A percentile compares a stretch with the other conserved stretches of the same genome.
These are phyloP conservation scores for Plasmodium gaboni DNA, from an alignment of 169 alveolate genomes.

Conservation along the genomic window DNA sequence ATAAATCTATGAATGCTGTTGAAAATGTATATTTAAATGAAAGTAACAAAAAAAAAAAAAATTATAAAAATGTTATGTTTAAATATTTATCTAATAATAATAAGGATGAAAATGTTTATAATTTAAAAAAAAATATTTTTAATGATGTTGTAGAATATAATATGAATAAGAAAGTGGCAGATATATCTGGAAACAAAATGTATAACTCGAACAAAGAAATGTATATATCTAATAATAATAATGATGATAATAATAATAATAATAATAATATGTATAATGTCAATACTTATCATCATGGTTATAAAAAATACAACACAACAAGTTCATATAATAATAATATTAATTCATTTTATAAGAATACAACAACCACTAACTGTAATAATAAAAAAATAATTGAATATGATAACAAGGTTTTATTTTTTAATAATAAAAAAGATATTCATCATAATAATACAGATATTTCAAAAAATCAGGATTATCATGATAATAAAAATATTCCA, in stretches of 20 bases:
- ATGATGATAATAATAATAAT: too few relatives aligned
- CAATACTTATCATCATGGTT: too few relatives aligned
- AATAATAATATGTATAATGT: too few relatives aligned
- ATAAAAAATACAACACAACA: background rate
- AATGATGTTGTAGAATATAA: background rate
- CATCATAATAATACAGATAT: too few relatives aligned
- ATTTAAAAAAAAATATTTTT: background rate
- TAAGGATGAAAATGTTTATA: background rate
- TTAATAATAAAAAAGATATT: too few relatives aligned
- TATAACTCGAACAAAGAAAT: background rate
- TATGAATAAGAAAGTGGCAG: too few relatives aligned
- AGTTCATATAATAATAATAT: background rate
- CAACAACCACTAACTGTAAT: too few relatives aligned
- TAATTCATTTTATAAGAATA: background rate
- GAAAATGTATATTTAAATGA: background rate
- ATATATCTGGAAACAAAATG: background rate
- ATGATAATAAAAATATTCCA: too few relatives aligned
- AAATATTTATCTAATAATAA: constrained; percentile 4
- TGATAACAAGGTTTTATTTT: too few relatives aligned
- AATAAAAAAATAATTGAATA: too few relatives aligned
- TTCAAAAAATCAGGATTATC: too few relatives aligned
- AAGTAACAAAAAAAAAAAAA: background rate
- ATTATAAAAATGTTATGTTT: constrained; percentile 9
- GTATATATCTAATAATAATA: too few relatives aligned
- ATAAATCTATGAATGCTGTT: background rate